These are phyloP conservation scores for Sugiyamaella paludigena DNA, from an alignment of 1,139 yeast species.

Conservation along the genomic window DNA sequence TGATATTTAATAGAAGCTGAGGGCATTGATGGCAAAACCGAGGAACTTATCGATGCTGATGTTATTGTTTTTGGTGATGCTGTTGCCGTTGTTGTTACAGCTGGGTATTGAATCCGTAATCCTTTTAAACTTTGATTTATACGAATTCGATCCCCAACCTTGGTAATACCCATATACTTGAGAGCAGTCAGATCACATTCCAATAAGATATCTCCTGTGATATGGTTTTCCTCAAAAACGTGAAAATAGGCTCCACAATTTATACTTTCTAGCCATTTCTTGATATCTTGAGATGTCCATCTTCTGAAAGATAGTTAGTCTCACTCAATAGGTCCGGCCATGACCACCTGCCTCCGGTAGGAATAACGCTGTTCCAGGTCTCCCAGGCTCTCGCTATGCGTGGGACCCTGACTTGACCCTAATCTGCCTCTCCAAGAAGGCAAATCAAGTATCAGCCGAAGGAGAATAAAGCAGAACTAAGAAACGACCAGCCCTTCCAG, in stretches of 20 bases:
- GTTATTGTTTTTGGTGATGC: not conserved
- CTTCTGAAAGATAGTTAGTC: constrained; percentile 12
- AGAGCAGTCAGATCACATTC: constrained; percentile 69
- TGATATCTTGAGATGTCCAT: constrained; percentile 36
- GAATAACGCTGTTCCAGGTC: no score
- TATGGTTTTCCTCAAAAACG: constrained; percentile 46
- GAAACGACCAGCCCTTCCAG: no score
- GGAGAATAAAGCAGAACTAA: no score
- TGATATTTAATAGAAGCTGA: not conserved
- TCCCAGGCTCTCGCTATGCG: no score
- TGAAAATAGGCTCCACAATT: constrained; percentile 36
- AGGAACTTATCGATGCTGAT: not conserved
- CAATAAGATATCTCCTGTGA: constrained; percentile 57
- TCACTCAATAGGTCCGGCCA: no score
- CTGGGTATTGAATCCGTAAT: constrained; percentile 22
- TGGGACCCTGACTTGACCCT: no score
- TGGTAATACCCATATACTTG: constrained; percentile 68
- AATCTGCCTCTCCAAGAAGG: no score
- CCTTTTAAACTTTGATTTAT: constrained; percentile 50
- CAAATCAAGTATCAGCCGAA: no score
- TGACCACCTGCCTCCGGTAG: no score
- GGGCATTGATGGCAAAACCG: not conserved
- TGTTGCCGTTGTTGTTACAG: not conserved
- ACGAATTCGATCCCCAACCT: constrained; percentile 79
- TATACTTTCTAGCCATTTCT: constrained; percentile 40